phyloP scores from a whole-genome alignment of 371 early-diverging fungal species.

The Entomophthora muscae region DNA sequence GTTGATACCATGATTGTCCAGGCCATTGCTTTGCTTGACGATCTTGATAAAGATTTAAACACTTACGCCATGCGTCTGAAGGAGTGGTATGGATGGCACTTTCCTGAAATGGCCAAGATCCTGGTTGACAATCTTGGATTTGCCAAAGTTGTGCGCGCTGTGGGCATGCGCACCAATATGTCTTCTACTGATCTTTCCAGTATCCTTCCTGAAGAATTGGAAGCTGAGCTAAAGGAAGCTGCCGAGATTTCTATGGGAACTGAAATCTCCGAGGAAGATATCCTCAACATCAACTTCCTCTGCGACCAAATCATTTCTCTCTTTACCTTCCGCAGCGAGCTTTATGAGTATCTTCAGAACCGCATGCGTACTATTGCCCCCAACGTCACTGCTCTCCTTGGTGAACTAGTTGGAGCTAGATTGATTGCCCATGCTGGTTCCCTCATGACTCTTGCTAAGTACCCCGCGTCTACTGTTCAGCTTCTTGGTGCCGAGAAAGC shows the following conservation, averaged over 20 bases:
- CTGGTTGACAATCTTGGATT: constrained; percentile 60
- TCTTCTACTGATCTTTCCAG: constrained; percentile 47
- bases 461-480: constrained; percentile 96
- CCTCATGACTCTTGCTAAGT: constrained; percentile 92
- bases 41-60: constrained; percentile 92
- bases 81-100: constrained; percentile 97
- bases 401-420: constrained; percentile 90
- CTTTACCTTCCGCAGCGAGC: constrained; percentile 76
- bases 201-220: constrained; percentile 84
- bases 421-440: constrained; percentile 93
- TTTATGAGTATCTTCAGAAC: constrained; percentile 77
- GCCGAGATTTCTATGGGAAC: constrained; percentile 93
- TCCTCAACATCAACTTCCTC: constrained; percentile 86
- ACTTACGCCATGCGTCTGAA: constrained; percentile 92
- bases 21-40: constrained; percentile 81
- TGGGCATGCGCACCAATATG: constrained; percentile 66
- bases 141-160: constrained; percentile 45
- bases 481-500: constrained; percentile 99
- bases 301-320: constrained; percentile 84
- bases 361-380: constrained; percentile 97
- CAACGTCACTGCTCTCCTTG: constrained; percentile 92
- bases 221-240: constrained; percentile 78
- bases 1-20: constrained; percentile 94
- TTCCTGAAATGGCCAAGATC: constrained; percentile 86
- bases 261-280: constrained; percentile 79